Conservation (phyloP, 148 eudicot species). For the Heliosperma pusillum region DNA sequence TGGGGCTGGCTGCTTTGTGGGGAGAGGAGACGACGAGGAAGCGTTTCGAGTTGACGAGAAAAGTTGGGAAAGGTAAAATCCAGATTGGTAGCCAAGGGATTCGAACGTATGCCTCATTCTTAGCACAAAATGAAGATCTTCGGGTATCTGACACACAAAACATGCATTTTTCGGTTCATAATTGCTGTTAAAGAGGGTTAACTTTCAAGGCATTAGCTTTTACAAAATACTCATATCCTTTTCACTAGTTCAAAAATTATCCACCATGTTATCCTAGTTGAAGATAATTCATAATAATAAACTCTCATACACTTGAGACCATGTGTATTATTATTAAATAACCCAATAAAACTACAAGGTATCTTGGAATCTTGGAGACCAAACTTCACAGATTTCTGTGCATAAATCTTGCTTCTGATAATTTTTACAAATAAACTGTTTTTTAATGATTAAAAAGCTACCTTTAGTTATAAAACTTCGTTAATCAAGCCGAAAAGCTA, state of each 20-base stretch:
- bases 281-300: not conserved
- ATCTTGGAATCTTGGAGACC: conserved; percentile 2
- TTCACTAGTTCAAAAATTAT: not conserved
- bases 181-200: not conserved
- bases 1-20: conserved; percentile 51
- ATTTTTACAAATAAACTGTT: not conserved
- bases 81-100: conserved; percentile 87
- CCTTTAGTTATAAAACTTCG: conserved; percentile 12
- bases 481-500: conserved; percentile 25
- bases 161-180: not conserved
- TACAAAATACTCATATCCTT: not conserved
- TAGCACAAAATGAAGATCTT: conserved; percentile 92
- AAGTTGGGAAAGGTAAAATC: conserved; percentile 83
- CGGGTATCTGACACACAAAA: conserved; percentile 61
- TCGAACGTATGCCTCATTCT: conserved; percentile 93
- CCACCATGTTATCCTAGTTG: not conserved
- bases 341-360: not conserved
- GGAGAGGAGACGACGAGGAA: conserved; percentile 44
- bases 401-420: conserved; percentile 9
- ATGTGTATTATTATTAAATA: not conserved
- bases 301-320: not conserved
- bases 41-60: conserved; percentile 67
- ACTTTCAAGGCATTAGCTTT: not conserved
- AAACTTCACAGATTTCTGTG: conserved; percentile 16
- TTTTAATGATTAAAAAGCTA: not conserved